Percentiles rank a stretch among this genome's conserved stretches.
phyloP scores from a whole-genome alignment of 2,329 filamentous ascomycete species.

The Xylariaceae sp. region DNA sequence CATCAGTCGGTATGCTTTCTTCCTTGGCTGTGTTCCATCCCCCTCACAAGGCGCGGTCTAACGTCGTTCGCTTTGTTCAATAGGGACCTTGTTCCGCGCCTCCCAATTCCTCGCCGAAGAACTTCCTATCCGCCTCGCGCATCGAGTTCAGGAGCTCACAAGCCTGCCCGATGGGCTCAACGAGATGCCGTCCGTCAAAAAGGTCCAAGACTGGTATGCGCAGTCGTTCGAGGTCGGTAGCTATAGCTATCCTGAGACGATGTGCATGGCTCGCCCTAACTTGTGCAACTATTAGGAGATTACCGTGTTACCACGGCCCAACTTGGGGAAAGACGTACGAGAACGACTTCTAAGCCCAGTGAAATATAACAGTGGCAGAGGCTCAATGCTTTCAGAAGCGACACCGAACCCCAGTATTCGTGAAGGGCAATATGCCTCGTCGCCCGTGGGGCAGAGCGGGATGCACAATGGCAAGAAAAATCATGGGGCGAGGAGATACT shows the following conservation, averaged over 20 bases:
- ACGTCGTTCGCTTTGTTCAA: slow-evolving; percentile 16
- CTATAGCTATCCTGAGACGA: slow-evolving; percentile 16
- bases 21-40: slow-evolving; percentile 9
- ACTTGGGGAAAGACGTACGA: slow-evolving; percentile 75
- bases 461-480: slow-evolving; percentile 55
- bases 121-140: slow-evolving; percentile 92
- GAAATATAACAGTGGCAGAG: slow-evolving; percentile 57
- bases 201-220: slow-evolving; percentile 97
- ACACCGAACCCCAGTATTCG: slow-evolving; percentile 90
- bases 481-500: slow-evolving; percentile 74
- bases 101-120: slow-evolving; percentile 99
- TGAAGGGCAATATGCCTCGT: slow-evolving; percentile 78
- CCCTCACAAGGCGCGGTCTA: slow-evolving; percentile 20
- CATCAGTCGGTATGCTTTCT: slow-evolving; percentile 74
- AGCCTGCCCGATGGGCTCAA: slow-evolving; percentile 93
- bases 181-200: slow-evolving; percentile 96
- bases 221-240: slow-evolving; percentile 89
- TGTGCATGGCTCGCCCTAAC: slow-evolving; percentile 43
- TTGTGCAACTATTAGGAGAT: slow-evolving; percentile 73
- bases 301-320: slow-evolving; percentile 80
- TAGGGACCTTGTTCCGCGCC: slow-evolving; percentile 83
- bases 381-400: slow-evolving; percentile 76
- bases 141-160: slow-evolving; percentile 92
- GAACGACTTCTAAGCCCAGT: slow-evolving; percentile 76
- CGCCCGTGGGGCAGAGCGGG: slow-evolving; percentile 53